Conservation (phyloP, 345 rosid genomes). For the Hibiscus trionum region DNA sequence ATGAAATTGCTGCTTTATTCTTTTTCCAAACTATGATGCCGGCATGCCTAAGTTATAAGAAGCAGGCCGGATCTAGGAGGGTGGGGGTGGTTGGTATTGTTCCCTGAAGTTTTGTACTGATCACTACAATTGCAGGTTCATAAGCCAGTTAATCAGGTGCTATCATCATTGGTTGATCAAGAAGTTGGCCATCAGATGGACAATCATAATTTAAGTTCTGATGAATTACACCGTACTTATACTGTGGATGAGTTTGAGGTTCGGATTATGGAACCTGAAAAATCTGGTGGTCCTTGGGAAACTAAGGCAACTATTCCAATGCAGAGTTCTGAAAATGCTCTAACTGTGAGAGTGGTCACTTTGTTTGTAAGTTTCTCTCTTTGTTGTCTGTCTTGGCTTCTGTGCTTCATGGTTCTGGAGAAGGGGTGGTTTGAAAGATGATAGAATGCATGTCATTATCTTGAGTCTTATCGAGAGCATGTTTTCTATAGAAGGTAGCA, state of each 20-base stretch:
- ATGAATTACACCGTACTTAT: slow-evolving; percentile 70
- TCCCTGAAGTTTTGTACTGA: slow-evolving; percentile 12
- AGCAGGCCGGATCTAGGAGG: background rate
- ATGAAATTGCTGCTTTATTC: slow-evolving; percentile 2
- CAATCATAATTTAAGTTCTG: slow-evolving; percentile 64
- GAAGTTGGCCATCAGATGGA: slow-evolving; percentile 91
- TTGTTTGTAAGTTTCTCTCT: slow-evolving; percentile 60
- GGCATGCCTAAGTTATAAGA: background rate
- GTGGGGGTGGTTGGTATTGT: background rate
- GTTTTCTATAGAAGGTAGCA: background rate
- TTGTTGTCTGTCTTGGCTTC: slow-evolving; percentile 14
- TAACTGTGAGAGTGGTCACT: slow-evolving; percentile 85
- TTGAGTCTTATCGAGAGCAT: background rate
- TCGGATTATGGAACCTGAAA: slow-evolving; percentile 83
- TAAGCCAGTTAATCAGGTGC: slow-evolving; percentile 82
- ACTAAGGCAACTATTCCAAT: slow-evolving; percentile 87
- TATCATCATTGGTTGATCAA: slow-evolving; percentile 87
- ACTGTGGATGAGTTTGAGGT: slow-evolving; percentile 84
- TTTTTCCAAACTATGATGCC: background rate
- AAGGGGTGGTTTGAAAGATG: slow-evolving; percentile 8
- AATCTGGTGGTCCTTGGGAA: slow-evolving; percentile 86
- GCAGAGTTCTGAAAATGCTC: slow-evolving; percentile 93
- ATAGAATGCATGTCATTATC: background rate
- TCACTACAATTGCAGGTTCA: slow-evolving; percentile 45
- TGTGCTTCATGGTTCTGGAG: slow-evolving; percentile 2